Base-by-base conservation (phyloP, 2,329 filamentous ascomycete species). In the Rutstroemia sp. region DNA sequence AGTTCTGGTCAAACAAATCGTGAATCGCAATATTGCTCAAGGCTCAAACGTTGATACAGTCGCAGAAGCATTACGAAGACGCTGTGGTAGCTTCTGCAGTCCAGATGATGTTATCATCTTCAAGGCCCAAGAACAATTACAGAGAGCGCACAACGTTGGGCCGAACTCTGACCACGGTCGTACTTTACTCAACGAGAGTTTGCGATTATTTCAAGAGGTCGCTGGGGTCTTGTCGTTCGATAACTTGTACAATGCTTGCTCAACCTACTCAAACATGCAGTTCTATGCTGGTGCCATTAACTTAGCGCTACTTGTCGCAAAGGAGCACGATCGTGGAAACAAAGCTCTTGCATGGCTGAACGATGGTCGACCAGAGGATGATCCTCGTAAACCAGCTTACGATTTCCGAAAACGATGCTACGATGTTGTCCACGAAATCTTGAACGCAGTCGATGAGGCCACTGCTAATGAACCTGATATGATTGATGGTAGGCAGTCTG, bases 31-130 rank as follows among this genome's bases (percentile, higher is more conserved):
- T 70, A 99, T 99, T 65, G 88, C 92, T 57, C 96, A 90, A 67
- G 94, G 95, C 9, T 92, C 92, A 4, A 99, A 97, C 61, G 92
- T 99, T 19, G 95, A 99, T 73, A 96, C 92, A 0, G 91, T 99
- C 23, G 92, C 94, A 0, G 94, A 99, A 71, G 90, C 92, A n/a
- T 75, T 99, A 50, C 83, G 94, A 48, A 81, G 94, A 64, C 83
- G 92, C 65, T 99, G 94, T 65, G 95, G 94, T 60, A 96, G 88
- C 72, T 99, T 99, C 79, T 99, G 94, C 71, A 96, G 92, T 67
- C 86, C 92, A 0, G 92, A 99, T 62, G 94, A 99, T 73, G 94
- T 97, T 1, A 85, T 97, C 61, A 92, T 96, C 64, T 99, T 99
- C 83, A 97, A 96, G 73, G 94, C 94, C 0, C 92, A 97, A 69